Conservation (phyloP, 257 asterid genomes). For the Gentiana macrophylla region DNA sequence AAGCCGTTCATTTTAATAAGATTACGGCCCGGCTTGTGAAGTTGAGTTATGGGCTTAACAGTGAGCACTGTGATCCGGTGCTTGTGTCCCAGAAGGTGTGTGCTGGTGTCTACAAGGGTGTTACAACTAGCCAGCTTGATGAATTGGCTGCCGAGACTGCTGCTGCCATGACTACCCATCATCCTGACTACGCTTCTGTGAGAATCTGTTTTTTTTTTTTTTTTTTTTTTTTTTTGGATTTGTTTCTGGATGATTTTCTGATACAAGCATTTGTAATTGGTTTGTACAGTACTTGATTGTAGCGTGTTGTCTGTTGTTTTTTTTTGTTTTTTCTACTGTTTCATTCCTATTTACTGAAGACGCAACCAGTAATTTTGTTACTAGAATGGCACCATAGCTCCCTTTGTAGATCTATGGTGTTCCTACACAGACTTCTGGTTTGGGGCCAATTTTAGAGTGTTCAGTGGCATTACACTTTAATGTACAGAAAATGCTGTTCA, state of each 20-base stretch:
- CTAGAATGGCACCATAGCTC: too few relatives aligned
- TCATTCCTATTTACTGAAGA: too few relatives aligned
- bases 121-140: constrained; percentile 93
- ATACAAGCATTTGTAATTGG: too few relatives aligned
- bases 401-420: too few relatives aligned
- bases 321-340: too few relatives aligned
- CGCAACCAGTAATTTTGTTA: too few relatives aligned
- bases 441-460: too few relatives aligned
- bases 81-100: constrained; percentile 86
- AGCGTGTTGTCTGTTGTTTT: too few relatives aligned
- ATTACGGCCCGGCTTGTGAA: constrained; percentile 88
- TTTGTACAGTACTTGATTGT: too few relatives aligned
- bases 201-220: constrained; percentile 15
- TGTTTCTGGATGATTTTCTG: background rate
- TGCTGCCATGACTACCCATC: constrained; percentile 90
- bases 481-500: too few relatives aligned
- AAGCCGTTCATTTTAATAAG: constrained; percentile 89
- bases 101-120: constrained; percentile 90
- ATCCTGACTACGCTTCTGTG: constrained; percentile 93
- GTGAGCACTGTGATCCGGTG: constrained; percentile 89
- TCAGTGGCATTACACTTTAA: too few relatives aligned
- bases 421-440: too few relatives aligned
- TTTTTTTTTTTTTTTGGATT: background rate
- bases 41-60: constrained; percentile 79
- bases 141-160: constrained; percentile 98